These are phyloP conservation scores for Solanum neorickii DNA, from an alignment of 257 asterid species.

Conservation along the genomic window DNA sequence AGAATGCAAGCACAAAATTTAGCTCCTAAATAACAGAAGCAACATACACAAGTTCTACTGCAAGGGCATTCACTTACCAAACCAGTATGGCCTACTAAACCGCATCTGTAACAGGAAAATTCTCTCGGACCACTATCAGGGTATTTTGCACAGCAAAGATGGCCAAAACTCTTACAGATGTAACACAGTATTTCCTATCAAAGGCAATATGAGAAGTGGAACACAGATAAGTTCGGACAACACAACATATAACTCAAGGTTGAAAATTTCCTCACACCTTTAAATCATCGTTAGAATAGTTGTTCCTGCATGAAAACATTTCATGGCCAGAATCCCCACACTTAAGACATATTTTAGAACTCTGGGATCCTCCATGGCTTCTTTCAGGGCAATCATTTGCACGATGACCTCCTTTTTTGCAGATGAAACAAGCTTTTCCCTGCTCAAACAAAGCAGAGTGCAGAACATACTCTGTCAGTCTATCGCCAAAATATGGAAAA, in stretches of 20 bases:
- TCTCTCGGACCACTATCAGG: conserved; percentile 39
- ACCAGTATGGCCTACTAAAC: conserved; percentile 84
- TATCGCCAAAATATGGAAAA: not conserved
- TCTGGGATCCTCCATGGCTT: conserved; percentile 15
- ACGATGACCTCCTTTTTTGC: conserved; percentile 82
- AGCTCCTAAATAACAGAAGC: not conserved
- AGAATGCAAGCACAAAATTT: not conserved
- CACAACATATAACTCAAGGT: not conserved
- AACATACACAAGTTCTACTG: not conserved
- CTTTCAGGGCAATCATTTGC: conserved; percentile 88
- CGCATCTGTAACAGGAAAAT: conserved; percentile 83
- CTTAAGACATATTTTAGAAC: conserved; percentile 54
- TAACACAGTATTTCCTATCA: conserved; percentile 71
- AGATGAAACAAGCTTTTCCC: conserved; percentile 79
- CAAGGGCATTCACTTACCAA: conserved; percentile 44
- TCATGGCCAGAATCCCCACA: conserved; percentile 88
- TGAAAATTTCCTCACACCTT: conserved; percentile 24
- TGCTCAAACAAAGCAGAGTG: conserved; percentile 13
- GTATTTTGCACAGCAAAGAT: conserved; percentile 66
- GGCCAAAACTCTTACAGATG: conserved; percentile 64
- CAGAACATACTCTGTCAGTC: not conserved
- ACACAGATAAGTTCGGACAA: not conserved
- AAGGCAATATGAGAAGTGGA: not conserved
- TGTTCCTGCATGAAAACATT: conserved; percentile 63
- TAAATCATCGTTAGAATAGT: conserved; percentile 55